Base-by-base conservation (phyloP, 225 moss, liverwort and hornwort species). In the Physcomitrium patens region DNA sequence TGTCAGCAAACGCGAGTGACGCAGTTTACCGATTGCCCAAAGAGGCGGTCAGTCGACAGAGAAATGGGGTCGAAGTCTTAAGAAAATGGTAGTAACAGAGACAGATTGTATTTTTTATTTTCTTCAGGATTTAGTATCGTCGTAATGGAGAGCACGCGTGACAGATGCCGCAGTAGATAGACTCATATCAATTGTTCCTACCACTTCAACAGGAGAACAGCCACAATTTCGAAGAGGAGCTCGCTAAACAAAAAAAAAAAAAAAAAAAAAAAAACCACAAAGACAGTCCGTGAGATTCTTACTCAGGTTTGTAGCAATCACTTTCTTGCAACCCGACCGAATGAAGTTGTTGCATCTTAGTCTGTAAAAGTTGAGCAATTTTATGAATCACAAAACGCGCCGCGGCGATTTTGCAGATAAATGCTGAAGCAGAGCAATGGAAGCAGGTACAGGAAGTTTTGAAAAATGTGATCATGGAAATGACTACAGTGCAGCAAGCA, bases 381-480 rank as follows among this genome's bases (percentile, higher is more conserved):
- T 17, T 0, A 10, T 17, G 16, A 43, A 63, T 7, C 63, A 76
- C 1, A 65, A 54, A 18, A 16, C 42, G 0, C 10, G 31, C 0
- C 1, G 1, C 52, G 22, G 3, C 12, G 26, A 7, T 50, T 28
- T 22, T 60, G 69, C 88, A 88, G 88, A 81, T 88, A 27, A 77
- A 76, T 57, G 85, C 90, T 46, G 96, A 96, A 79, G 89, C 92
- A 50, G 89, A 92, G 77, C 96, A 96, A 76, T 96, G 96, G 96
- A 90, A 85, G 28, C 93, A 96, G 74, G 96, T 92, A 7, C 96
- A 94, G 67, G 89, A 87, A 52, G 89, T 96, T 46, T 74, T 96
- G 7, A 89, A 90, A 82, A 84, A 89, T 49, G 93, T 96, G 22
- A 91, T 92, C 78, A 77, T 86, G 61, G 96, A 96, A 87, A 96